phyloP scores from a whole-genome alignment of 139 green algal species.

The Coccomyxa sp. region DNA sequence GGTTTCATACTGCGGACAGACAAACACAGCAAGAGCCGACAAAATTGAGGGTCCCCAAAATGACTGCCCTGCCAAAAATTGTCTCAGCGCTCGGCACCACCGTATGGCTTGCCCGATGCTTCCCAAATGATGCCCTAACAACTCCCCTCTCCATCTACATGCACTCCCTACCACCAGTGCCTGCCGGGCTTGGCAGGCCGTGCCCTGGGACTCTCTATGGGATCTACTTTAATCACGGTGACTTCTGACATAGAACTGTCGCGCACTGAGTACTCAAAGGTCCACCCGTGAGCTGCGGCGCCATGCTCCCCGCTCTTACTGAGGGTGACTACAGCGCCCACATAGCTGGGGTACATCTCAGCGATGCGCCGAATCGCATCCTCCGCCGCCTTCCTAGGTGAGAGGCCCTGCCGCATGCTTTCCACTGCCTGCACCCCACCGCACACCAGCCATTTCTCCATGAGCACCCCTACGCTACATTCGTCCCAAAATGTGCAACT shows the following conservation, averaged over 20 bases:
- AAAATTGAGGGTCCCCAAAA: too few species aligned
- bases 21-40: too few species aligned
- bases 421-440: slow-evolving; percentile 50
- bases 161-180: too few species aligned
- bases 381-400: slow-evolving; percentile 46
- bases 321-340: slow-evolving; percentile 44
- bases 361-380: slow-evolving; percentile 46
- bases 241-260: not conserved
- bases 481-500: not conserved
- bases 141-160: too few species aligned
- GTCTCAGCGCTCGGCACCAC: too few species aligned
- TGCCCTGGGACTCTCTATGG: not conserved
- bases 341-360: slow-evolving; percentile 26
- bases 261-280: not conserved
- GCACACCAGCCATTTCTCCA: not conserved
- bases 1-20: too few species aligned
- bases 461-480: not conserved
- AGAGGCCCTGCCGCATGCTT: slow-evolving; percentile 47
- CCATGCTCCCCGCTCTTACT: slow-evolving; percentile 27
- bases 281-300: slow-evolving; percentile 18
- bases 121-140: too few species aligned
- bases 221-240: not conserved
- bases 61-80: too few species aligned
- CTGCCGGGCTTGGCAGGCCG: too few species aligned
- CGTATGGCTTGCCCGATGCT: too few species aligned